Evolutionary conservation across 1,284 basidiomycete genomes (phyloP), one percentile per base, ranked within the genome.

Genomic region (Tilletia indica): DNA sequence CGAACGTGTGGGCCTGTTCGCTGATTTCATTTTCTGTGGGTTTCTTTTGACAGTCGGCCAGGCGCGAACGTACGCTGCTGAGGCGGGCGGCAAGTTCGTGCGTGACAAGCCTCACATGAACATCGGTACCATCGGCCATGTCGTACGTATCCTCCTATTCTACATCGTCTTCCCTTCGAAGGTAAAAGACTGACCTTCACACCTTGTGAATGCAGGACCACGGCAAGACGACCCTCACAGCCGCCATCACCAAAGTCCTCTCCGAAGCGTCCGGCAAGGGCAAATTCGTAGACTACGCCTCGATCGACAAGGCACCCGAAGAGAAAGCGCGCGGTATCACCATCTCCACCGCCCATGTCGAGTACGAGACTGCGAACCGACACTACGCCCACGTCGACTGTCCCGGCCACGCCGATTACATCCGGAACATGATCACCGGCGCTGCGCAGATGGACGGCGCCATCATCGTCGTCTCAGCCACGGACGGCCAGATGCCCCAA

Each of bases 301-400:
- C 94, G 86, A 99, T 99, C 83, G 97, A 99, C 91, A 97, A 94
- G 88, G 97, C 97, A n/a, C 97, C 97, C 11, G 97, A 99, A 86
- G 97, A 99, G 88, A 97, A 95, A 87, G 96, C 96, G 72, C 93
- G 97, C 86, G 97, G 97, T 88, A 99, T 99, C 86, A 99, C 97
- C 78, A 99, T 99, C 85, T 86, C 87, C 71, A 88, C 88, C 54
- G 88, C 88, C 69, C 97, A 99, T 86, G 94, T 99, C 85, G 97
- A 99, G 86, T 99, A 99, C 86, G 94, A 99, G 88, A 97, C 82
- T n/a, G 71, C 72, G 16, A 89, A 87, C 72, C 91, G 97, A 76
- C 97, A 99, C 86, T 99, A 99, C 83, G 97, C 96, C 51, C 97
- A 99, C 86, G 97, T 99, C 86, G 97, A 99, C 87, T 99, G 97